These are phyloP conservation scores for Colletotrichum acutatum DNA, from an alignment of 2,329 filamentous ascomycete species.

Conservation along the genomic window DNA sequence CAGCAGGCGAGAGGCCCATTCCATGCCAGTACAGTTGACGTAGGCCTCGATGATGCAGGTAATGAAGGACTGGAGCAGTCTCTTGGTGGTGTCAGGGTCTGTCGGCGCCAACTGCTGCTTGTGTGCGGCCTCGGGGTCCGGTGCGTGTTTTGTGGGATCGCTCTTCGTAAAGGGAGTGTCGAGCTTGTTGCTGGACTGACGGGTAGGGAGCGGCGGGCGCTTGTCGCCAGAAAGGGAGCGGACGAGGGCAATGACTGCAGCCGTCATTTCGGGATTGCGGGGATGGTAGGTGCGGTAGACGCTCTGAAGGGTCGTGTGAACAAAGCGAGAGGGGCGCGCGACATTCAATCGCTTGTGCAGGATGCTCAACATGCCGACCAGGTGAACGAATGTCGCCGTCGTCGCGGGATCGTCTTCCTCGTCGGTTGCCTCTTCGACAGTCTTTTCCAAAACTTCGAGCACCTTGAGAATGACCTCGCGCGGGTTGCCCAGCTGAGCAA, in stretches of 20 bases:
- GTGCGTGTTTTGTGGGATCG: constrained; percentile 65
- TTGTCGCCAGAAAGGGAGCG: constrained; percentile 75
- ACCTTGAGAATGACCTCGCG: constrained; percentile 85
- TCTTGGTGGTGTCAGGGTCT: constrained; percentile 71
- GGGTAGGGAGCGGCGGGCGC: constrained; percentile 69
- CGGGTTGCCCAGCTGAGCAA: constrained; percentile 82
- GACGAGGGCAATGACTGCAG: constrained; percentile 76
- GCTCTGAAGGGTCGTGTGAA: constrained; percentile 80
- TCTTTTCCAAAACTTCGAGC: constrained; percentile 75
- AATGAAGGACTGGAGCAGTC: constrained; percentile 79
- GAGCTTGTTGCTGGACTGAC: constrained; percentile 67
- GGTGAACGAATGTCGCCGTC: constrained; percentile 69
- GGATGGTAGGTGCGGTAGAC: constrained; percentile 74
- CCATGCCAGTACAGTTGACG: constrained; percentile 68
- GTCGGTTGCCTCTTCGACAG: constrained; percentile 54
- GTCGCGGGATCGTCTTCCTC: constrained; percentile 49
- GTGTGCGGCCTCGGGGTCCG: constrained; percentile 68
- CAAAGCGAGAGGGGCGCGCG: constrained; percentile 80
- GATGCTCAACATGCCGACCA: constrained; percentile 78
- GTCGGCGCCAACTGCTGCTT: constrained; percentile 63
- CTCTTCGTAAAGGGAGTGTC: constrained; percentile 66
- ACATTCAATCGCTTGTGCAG: constrained; percentile 81
- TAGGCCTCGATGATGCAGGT: constrained; percentile 82
- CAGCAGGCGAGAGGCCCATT: constrained; percentile 72
- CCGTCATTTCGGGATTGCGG: constrained; percentile 73